Conservation (phyloP, 345 rosid genomes). For the Erysimum cheiranthoides region DNA sequence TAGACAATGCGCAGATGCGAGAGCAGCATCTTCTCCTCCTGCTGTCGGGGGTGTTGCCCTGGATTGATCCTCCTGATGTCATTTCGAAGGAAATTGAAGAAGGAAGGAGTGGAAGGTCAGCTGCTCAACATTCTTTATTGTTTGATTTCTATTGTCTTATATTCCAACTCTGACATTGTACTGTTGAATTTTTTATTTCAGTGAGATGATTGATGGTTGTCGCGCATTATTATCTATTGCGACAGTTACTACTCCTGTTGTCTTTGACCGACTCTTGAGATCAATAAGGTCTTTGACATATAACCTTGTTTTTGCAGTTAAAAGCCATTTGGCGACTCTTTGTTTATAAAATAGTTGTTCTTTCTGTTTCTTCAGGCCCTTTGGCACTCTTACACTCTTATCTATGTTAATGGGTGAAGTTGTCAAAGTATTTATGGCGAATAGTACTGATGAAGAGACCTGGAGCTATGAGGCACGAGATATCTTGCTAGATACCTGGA, state of each 20-base stretch:
- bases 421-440: constrained; percentile 72
- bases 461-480: constrained; percentile 99
- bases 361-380: constrained; percentile 70
- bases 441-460: constrained; percentile 69
- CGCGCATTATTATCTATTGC: constrained; percentile 89
- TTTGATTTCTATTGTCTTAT: constrained; percentile 44
- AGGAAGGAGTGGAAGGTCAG: constrained; percentile 92
- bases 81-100: constrained; percentile 78
- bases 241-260: constrained; percentile 68
- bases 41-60: constrained; percentile 80
- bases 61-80: constrained; percentile 92
- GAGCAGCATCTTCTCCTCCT: constrained; percentile 86
- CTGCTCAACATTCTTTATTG: constrained; percentile 31
- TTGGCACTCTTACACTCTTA: constrained; percentile 78
- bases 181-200: constrained; percentile 48
- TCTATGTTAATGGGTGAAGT: constrained; percentile 92
- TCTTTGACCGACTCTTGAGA: constrained; percentile 82
- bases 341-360: constrained; percentile 24
- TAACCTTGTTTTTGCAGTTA: constrained; percentile 13
- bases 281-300: constrained; percentile 68
- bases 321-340: constrained; percentile 14
- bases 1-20: constrained; percentile 74
- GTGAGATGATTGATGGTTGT: constrained; percentile 99
- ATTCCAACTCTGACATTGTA: constrained; percentile 33
- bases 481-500: constrained; percentile 96